These are phyloP conservation scores for Nicotiana tomentosiformis DNA, from an alignment of 257 asterid species.

Conservation along the genomic window DNA sequence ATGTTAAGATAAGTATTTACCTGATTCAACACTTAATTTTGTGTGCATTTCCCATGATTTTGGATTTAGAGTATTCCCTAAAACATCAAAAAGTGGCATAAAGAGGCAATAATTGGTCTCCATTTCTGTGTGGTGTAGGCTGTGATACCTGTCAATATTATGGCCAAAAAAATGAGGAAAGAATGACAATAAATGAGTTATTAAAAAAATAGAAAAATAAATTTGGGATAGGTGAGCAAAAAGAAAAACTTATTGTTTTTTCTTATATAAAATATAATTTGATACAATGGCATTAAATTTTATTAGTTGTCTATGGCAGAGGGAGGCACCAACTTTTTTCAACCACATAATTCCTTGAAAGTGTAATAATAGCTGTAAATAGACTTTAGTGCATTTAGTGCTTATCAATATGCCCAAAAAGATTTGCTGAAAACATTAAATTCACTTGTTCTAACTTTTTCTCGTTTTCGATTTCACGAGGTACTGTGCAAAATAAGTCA, in stretches of 20 bases:
- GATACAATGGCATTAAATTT: background rate
- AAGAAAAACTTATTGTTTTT: background rate
- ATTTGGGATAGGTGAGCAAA: background rate
- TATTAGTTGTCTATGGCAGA: background rate
- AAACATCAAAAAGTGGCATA: conserved; percentile 79
- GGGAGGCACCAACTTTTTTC: background rate
- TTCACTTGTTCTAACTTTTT: too few relatives aligned
- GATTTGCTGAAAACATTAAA: background rate
- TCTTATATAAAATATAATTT: background rate
- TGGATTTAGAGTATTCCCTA: conserved; percentile 62
- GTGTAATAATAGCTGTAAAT: background rate
- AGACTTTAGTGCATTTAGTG: background rate
- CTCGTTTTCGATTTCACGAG: too few relatives aligned
- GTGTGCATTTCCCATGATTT: conserved; percentile 74
- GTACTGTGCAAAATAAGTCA: too few relatives aligned
- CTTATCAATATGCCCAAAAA: background rate
- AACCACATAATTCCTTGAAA: background rate
- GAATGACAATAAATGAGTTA: background rate
- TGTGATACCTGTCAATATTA: conserved; percentile 58
- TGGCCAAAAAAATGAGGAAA: background rate
- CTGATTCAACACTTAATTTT: conserved; percentile 45
- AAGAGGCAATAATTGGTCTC: conserved; percentile 74
- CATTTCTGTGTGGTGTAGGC: conserved; percentile 59
- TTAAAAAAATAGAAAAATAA: background rate
- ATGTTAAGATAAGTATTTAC: conserved; percentile 13